Conservation (phyloP, 1,139 yeast species). For the Pichia sp. region DNA sequence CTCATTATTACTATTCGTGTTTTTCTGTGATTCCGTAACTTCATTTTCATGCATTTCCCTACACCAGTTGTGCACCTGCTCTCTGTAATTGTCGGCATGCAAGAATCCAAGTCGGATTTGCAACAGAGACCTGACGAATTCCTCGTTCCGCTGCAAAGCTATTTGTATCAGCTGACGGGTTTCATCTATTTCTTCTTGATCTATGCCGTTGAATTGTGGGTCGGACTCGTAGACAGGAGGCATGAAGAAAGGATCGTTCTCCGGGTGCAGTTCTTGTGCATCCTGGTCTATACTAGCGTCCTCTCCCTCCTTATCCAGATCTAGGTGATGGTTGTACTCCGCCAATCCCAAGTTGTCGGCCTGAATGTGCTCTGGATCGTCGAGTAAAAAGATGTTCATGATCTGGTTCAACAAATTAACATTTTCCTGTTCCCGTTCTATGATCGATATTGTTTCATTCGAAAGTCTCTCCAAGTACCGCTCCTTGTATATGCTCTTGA, state of each 20-base stretch:
- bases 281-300: neutral
- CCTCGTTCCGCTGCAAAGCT: slow-evolving; percentile 83
- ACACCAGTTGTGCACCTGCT: slow-evolving; percentile 73
- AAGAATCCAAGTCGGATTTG: slow-evolving; percentile 69
- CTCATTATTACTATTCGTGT: slow-evolving; percentile 30
- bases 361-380: slow-evolving; percentile 66
- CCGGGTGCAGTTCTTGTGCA: slow-evolving; percentile 14
- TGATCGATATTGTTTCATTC: slow-evolving; percentile 64
- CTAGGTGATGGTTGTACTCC: slow-evolving; percentile 59
- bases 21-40: slow-evolving; percentile 28
- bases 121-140: slow-evolving; percentile 73
- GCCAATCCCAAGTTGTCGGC: slow-evolving; percentile 65
- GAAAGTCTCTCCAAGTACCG: slow-evolving; percentile 54
- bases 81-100: slow-evolving; percentile 71
- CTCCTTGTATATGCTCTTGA: slow-evolving; percentile 59
- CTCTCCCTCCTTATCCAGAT: slow-evolving; percentile 25
- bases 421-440: slow-evolving; percentile 75
- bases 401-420: slow-evolving; percentile 66
- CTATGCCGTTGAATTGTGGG: slow-evolving; percentile 38
- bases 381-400: slow-evolving; percentile 78
- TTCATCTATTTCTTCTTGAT: slow-evolving; percentile 56
- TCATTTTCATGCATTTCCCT: slow-evolving; percentile 75
- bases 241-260: slow-evolving; percentile 59
- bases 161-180: slow-evolving; percentile 64
- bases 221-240: slow-evolving; percentile 45